phyloP scores from a whole-genome alignment of 2,329 filamentous ascomycete species.

The Geosmithia putterillii region DNA sequence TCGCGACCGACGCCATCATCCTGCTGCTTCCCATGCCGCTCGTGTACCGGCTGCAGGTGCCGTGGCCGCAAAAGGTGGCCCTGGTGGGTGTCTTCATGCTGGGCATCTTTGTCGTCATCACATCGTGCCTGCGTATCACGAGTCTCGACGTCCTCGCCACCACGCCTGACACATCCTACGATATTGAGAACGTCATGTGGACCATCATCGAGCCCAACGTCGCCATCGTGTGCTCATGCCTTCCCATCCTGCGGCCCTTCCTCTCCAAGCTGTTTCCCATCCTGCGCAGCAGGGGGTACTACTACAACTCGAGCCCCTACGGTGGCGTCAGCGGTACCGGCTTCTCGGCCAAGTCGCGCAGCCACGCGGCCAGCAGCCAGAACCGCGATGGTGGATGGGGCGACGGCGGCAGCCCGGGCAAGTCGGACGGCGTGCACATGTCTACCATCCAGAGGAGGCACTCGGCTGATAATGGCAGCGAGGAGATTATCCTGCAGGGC shows the following conservation, averaged over 20 bases:
- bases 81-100: constrained; percentile 24
- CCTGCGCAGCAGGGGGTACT: constrained; percentile 8
- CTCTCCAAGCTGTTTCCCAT: constrained; percentile 12
- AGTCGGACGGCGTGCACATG: constrained; percentile 8
- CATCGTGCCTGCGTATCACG: constrained; percentile 16
- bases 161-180: constrained; percentile 17
- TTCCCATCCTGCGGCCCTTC: constrained; percentile 22
- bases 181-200: constrained; percentile 20
- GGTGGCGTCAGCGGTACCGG: constrained; percentile 3
- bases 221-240: constrained; percentile 24
- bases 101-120: constrained; percentile 20
- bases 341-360: constrained; percentile 8
- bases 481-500: constrained; percentile 10
- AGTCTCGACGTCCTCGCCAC: constrained; percentile 13
- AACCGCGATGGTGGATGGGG: constrained; percentile 5
- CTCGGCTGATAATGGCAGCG: constrained; percentile 10
- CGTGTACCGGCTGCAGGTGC: constrained; percentile 29
- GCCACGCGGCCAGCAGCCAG: constrained; percentile 5
- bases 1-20: constrained; percentile 30
- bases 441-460: constrained; percentile 7
- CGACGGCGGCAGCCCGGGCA: constrained; percentile 3
- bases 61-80: constrained; percentile 19
- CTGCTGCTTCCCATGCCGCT: constrained; percentile 29
- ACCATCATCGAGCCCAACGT: constrained; percentile 25
- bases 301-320: constrained; percentile 2